Base-by-base conservation (phyloP, 2,329 filamentous ascomycete species). In the Nigrospora osmanthi region DNA sequence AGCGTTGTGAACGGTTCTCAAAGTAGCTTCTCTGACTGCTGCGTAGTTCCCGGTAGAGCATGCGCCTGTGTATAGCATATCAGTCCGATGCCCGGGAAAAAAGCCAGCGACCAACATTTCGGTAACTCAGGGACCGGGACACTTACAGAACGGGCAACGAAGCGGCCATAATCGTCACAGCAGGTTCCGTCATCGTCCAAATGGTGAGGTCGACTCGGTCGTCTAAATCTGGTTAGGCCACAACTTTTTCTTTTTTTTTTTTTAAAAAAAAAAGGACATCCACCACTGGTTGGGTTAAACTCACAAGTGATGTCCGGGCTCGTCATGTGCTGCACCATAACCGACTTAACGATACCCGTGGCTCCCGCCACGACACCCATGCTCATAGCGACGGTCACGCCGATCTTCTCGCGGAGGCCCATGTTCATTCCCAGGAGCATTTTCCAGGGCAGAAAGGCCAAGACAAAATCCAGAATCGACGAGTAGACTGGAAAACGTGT, bases 371-470 rank as follows among this genome's bases (percentile, higher is more conserved):
- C 57, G 7, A 54, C 58, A 15, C 61, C 61, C 11, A 65, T 42
- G 40, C 62, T 65, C 62, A 65, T 65, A 7, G 62, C 62, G 11
- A 64, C 45, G 15, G 62, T 60, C 7, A 65, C 58, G 15, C 62
- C 62, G 30, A 65, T 48, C 33, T 57, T 59, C 43, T 65, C 62
- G 7, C 60, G 59, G 5, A 56, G 54, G 6, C 50, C 47, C 58
- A 65, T 58, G 0, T 51, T 48, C 53, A 61, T 58, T 11, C 55
- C 50, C 58, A 63, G 62, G 6, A 65, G 43, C 2, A 65, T 62
- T 4, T 53, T 56, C 61, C 62, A 65, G 0, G 62, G 62, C 1
- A 65, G 51, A 13, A 63, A 48, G 0, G 62, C 61, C 39, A 65
- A 34, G 0, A 65, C 55, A 13, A 65, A 62, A 30, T 65, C 62